These are phyloP conservation scores for Didymella segeticola DNA, from an alignment of 2,329 filamentous ascomycete genomes.

Conservation along the genomic window DNA sequence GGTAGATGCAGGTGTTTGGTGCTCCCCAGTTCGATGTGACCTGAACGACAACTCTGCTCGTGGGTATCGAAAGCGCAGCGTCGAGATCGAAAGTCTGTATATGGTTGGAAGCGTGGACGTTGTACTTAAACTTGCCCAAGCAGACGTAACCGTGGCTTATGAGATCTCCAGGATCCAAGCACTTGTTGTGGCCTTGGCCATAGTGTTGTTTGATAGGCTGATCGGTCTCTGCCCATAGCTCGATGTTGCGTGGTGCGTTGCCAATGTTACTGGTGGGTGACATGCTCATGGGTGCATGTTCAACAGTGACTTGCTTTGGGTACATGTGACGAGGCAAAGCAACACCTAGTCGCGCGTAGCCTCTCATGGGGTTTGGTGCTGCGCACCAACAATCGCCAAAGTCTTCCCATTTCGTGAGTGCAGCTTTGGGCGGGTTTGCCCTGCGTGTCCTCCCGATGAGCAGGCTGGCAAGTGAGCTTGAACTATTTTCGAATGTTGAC, in stretches of 20 bases:
- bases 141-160: slow-evolving; percentile 45
- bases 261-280: slow-evolving; percentile 46
- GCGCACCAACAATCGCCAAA: slow-evolving; percentile 90
- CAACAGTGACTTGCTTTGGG: slow-evolving; percentile 53
- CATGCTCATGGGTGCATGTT: slow-evolving; percentile 53
- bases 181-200: slow-evolving; percentile 23
- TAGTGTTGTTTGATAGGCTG: slow-evolving; percentile 32
- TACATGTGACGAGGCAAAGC: slow-evolving; percentile 44
- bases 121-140: slow-evolving; percentile 51
- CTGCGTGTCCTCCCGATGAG: slow-evolving; percentile 11
- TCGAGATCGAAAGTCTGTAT: slow-evolving; percentile 52
- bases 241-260: slow-evolving; percentile 52
- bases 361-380: slow-evolving; percentile 53
- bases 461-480: not conserved
- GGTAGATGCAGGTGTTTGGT: slow-evolving; percentile 56
- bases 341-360: slow-evolving; percentile 71
- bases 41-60: slow-evolving; percentile 48
- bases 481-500: slow-evolving; percentile 46
- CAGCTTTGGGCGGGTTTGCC: slow-evolving; percentile 56
- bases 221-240: slow-evolving; percentile 53
- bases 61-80: slow-evolving; percentile 34
- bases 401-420: slow-evolving; percentile 75
- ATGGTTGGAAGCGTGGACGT: slow-evolving; percentile 50
- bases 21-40: slow-evolving; percentile 54
- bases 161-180: slow-evolving; percentile 19